A percentile compares a stretch with the other conserved stretches of the same genome.
These are phyloP conservation scores for Catunica adiposa DNA, from an alignment of 2,329 filamentous ascomycete species.

Conservation along the genomic window DNA sequence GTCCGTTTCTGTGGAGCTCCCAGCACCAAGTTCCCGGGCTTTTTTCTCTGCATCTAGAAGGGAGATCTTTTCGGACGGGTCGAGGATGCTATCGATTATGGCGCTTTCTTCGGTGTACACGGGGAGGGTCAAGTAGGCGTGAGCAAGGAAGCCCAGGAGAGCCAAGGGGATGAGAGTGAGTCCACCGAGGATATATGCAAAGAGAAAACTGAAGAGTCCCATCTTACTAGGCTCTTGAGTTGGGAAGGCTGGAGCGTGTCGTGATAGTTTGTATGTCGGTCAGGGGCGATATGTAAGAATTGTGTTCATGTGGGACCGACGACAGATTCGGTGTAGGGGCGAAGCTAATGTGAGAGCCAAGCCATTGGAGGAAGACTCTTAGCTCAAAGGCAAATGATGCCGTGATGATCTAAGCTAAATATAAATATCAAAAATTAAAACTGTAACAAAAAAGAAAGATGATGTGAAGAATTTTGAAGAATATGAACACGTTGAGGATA, in stretches of 20 bases:
- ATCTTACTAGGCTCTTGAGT: conserved; percentile 22
- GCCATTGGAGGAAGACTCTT: too few species aligned
- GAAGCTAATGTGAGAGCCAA: too few species aligned
- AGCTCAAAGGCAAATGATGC: too few species aligned
- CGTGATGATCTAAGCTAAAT: too few species aligned
- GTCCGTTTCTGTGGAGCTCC: conserved; percentile 45
- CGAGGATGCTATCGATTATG: conserved; percentile 26
- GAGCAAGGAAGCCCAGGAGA: conserved; percentile 40
- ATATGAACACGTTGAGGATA: too few species aligned
- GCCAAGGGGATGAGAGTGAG: conserved; percentile 72
- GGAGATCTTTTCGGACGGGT: conserved; percentile 47
- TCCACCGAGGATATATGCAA: conserved; percentile 71
- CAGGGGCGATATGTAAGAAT: not conserved
- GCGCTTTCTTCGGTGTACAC: conserved; percentile 23
- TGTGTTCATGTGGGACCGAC: too few species aligned
- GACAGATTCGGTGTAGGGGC: too few species aligned
- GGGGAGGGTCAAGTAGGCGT: conserved; percentile 55
- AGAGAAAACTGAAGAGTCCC: conserved; percentile 43
- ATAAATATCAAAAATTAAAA: too few species aligned
- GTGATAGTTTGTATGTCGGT: not conserved
- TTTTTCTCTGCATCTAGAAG: conserved; percentile 43
- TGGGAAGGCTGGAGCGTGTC: not conserved
- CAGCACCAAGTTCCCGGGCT: conserved; percentile 26
- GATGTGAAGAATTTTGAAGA: too few species aligned
- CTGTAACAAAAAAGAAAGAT: too few species aligned